Evolutionary conservation across 257 asterid species (phyloP).

Genomic region (Eustoma russellianum): DNA sequence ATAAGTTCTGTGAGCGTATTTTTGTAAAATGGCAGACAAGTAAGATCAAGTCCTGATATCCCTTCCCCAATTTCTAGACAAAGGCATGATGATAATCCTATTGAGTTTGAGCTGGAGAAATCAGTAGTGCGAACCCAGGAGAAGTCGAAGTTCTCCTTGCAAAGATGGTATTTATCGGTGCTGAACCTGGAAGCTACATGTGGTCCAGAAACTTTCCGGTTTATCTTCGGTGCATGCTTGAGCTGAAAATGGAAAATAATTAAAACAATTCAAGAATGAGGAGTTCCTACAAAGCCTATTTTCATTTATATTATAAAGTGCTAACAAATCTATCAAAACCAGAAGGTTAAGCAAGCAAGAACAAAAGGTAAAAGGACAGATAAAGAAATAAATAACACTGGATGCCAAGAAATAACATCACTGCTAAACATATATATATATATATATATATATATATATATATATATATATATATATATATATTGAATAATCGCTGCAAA

Average conservation of each 20-base stretch:
- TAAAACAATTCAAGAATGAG: not conserved
- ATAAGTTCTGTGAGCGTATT: conserved; percentile 31
- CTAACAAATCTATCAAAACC: too few species aligned
- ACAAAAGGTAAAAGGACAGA: too few species aligned
- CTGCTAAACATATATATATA: too few species aligned
- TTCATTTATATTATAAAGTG: not conserved
- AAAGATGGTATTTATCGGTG: conserved; percentile 53
- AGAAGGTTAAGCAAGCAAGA: too few species aligned
- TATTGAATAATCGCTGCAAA: too few species aligned
- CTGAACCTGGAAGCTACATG: conserved; percentile 51
- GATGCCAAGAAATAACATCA: too few species aligned
- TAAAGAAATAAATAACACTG: too few species aligned
- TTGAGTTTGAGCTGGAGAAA: conserved; percentile 56
- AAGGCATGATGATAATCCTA: conserved; percentile 64
- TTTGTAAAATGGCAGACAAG: conserved; percentile 41
- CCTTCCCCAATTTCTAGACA: conserved; percentile 59
- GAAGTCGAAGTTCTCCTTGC: conserved; percentile 68
- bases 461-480: too few species aligned
- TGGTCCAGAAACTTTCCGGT: conserved; percentile 55
- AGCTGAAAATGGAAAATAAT: conserved; percentile 33
- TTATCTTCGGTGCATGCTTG: conserved; percentile 75
- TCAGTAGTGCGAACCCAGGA: conserved; percentile 88
- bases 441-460: too few species aligned
- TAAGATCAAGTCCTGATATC: conserved; percentile 23
- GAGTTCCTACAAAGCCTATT: not conserved